These are phyloP conservation scores for Thelonectria olida DNA, from an alignment of 2,329 filamentous ascomycete species.

Conservation along the genomic window DNA sequence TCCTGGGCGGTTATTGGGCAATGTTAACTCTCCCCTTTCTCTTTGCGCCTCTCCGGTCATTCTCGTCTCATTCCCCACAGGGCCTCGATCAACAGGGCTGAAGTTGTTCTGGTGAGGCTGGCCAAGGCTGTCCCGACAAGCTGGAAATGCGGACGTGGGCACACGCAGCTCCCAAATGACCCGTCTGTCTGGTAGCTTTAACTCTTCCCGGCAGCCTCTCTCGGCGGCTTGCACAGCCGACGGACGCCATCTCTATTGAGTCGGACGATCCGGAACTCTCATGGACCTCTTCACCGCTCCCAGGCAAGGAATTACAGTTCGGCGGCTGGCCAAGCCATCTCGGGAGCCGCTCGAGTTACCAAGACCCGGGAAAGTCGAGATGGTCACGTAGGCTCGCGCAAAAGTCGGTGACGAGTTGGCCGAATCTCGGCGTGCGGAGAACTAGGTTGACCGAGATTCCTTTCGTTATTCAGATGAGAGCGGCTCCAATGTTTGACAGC, in stretches of 20 bases:
- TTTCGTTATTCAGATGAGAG: background rate
- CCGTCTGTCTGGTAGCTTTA: conserved; percentile 26
- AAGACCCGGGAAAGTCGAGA: conserved; percentile 6
- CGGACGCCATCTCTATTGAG: conserved; percentile 23
- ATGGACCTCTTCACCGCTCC: background rate
- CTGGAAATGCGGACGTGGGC: background rate
- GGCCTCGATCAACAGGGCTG: background rate
- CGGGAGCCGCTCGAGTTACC: conserved; percentile 12
- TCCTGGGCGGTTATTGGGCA: conserved; percentile 6
- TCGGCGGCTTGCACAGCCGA: conserved; percentile 16
- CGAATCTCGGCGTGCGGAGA: background rate
- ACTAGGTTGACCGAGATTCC: background rate
- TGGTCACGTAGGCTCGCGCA: conserved; percentile 1
- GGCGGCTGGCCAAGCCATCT: conserved; percentile 11
- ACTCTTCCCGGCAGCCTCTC: conserved; percentile 20
- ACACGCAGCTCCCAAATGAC: conserved; percentile 11
- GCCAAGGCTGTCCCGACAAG: background rate
- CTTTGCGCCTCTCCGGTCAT: background rate
- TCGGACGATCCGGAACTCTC: conserved; percentile 27
- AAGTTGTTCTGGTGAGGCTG: background rate
- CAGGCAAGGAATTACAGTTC: conserved; percentile 20
- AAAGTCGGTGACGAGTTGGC: background rate
- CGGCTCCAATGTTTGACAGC: background rate
- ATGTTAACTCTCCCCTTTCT: conserved; percentile 6
- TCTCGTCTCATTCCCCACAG: background rate